Conservation (phyloP, 257 asterid species). For the Solanum appendiculatum region DNA sequence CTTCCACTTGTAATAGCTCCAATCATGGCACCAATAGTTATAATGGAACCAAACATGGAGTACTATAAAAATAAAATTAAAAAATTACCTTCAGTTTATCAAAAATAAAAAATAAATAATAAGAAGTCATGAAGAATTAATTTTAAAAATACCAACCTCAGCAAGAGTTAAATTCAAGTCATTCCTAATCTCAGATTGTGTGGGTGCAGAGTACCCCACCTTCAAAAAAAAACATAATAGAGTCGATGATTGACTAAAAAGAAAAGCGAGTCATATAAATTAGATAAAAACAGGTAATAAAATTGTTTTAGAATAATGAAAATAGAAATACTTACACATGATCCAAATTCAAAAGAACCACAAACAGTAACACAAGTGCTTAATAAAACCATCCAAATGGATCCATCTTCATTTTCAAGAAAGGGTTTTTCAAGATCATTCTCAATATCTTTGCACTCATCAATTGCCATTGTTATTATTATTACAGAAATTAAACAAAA, state of each 20-base stretch:
- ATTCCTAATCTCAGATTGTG: conserved; percentile 61
- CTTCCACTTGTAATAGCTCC: conserved; percentile 77
- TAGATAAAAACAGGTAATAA: not conserved
- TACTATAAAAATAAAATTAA: conserved; percentile 32
- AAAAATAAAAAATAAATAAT: not conserved
- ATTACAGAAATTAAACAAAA: not conserved
- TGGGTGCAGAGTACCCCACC: conserved; percentile 91
- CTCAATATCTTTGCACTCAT: conserved; percentile 33
- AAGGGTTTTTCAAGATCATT: conserved; percentile 46
- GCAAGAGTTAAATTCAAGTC: conserved; percentile 56
- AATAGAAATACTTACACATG: conserved; percentile 53
- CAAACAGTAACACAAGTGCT: conserved; percentile 81
- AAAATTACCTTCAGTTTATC: not conserved
- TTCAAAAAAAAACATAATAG: conserved; percentile 19
- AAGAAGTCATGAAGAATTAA: not conserved
- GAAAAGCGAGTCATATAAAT: not conserved
- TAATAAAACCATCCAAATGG: conserved; percentile 52
- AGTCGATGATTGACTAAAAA: not conserved
- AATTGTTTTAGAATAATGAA: not conserved
- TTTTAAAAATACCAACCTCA: conserved; percentile 29
- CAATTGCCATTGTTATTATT: conserved; percentile 26
- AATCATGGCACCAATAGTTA: conserved; percentile 85
- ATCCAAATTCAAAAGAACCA: conserved; percentile 86
- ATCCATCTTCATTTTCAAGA: conserved; percentile 26
- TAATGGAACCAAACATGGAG: conserved; percentile 71